These are phyloP conservation scores for Acacia concinna DNA, from an alignment of 331 rosid species.

Conservation along the genomic window DNA sequence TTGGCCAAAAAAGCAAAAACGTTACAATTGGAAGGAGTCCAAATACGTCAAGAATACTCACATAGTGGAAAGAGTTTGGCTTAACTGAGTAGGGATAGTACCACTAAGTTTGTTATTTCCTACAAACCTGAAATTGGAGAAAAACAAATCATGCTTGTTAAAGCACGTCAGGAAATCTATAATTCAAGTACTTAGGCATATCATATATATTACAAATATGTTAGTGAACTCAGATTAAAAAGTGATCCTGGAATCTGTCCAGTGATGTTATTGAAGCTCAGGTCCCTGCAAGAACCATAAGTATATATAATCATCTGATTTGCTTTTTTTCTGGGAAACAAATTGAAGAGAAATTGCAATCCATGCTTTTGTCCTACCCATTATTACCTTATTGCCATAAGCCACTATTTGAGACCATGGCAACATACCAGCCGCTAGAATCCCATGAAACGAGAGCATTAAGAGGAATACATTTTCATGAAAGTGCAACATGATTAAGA, in stretches of 20 bases:
- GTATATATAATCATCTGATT: not conserved
- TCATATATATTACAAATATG: constrained; percentile 56
- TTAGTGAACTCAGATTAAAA: constrained; percentile 59
- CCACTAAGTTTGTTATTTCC: constrained; percentile 75
- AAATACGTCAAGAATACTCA: constrained; percentile 41
- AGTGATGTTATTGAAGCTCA: constrained; percentile 75
- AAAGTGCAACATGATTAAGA: not conserved
- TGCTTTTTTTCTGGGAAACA: not conserved
- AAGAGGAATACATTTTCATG: not conserved
- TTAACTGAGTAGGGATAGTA: constrained; percentile 49
- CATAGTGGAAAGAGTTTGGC: constrained; percentile 52
- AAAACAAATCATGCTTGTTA: constrained; percentile 15
- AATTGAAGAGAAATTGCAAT: not conserved
- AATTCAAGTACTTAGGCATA: not conserved
- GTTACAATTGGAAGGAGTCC: not conserved
- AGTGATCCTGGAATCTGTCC: constrained; percentile 66
- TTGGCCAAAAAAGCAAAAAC: too few species aligned
- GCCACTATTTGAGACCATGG: not conserved
- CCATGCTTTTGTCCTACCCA: not conserved
- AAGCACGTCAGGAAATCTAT: not conserved
- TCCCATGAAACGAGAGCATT: not conserved
- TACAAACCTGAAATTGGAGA: constrained; percentile 54
- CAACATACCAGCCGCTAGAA: not conserved
- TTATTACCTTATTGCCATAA: not conserved
- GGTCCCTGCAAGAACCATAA: constrained; percentile 59